A percentile compares a stretch with the other conserved stretches of the same genome.
These are phyloP conservation scores for Melaleuca quinquenervia DNA, from an alignment of 345 rosid species.

Conservation along the genomic window DNA sequence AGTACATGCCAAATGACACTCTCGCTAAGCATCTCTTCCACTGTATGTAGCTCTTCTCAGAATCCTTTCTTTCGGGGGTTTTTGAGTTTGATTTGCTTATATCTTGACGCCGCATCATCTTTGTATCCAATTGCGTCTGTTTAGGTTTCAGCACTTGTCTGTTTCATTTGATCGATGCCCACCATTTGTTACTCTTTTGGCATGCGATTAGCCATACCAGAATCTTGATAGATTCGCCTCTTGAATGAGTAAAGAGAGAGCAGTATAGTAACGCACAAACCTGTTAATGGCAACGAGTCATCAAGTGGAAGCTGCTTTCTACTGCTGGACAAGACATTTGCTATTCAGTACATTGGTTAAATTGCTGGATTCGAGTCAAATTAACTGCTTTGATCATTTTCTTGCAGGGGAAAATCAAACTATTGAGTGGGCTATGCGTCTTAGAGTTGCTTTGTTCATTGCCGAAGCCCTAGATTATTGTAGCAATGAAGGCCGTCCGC, in stretches of 20 bases:
- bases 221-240: neutral
- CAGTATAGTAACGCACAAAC: neutral
- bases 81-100: neutral
- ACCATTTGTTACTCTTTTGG: neutral
- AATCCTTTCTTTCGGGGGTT: neutral
- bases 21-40: conserved; percentile 84
- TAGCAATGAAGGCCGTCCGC: conserved; percentile 45
- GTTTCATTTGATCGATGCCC: neutral
- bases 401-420: conserved; percentile 69
- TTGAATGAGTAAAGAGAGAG: neutral
- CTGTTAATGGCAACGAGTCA: neutral
- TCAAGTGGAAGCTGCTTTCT: neutral
- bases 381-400: neutral
- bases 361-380: neutral
- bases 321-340: neutral
- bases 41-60: conserved; percentile 35
- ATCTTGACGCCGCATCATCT: neutral
- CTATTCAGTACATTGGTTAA: neutral
- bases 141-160: neutral
- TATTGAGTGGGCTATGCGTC: conserved; percentile 69
- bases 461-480: conserved; percentile 82
- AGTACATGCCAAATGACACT: conserved; percentile 80
- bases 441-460: conserved; percentile 58
- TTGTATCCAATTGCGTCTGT: neutral
- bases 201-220: neutral